Conservation (phyloP, 148 eudicot species). For the Tetragonia tetragonoides region DNA sequence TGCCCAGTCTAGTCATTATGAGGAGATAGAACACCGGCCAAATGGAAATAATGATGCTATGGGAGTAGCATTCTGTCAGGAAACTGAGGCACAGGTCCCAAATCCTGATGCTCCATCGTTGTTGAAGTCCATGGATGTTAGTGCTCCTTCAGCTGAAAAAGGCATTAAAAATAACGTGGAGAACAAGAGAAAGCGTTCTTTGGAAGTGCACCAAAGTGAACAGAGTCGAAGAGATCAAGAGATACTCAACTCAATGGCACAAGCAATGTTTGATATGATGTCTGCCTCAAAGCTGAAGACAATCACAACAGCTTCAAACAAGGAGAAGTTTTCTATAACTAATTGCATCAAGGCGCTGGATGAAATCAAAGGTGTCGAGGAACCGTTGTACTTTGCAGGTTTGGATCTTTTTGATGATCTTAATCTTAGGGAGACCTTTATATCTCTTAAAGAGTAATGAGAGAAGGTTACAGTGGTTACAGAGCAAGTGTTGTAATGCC, state of each 20-base stretch:
- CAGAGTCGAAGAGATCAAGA: slow-evolving; percentile 37
- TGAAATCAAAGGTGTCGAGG: slow-evolving; percentile 46
- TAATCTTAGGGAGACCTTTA: slow-evolving; percentile 47
- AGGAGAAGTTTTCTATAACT: slow-evolving; percentile 43
- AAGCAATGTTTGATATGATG: slow-evolving; percentile 61
- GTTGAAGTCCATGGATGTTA: slow-evolving; percentile 28
- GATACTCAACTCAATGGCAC: slow-evolving; percentile 46
- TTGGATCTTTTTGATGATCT: slow-evolving; percentile 70
- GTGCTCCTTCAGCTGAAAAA: slow-evolving; percentile 32
- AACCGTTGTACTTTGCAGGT: slow-evolving; percentile 47
- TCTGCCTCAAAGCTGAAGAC: slow-evolving; percentile 40
- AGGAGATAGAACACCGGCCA: slow-evolving; percentile 43
- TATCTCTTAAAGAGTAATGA: slow-evolving; percentile 48
- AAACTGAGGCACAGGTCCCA: slow-evolving; percentile 32
- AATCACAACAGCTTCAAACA: slow-evolving; percentile 18
- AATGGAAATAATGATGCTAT: slow-evolving; percentile 9
- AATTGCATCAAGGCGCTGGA: slow-evolving; percentile 64
- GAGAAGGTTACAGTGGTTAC: slow-evolving; percentile 53
- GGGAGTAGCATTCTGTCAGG: slow-evolving; percentile 17
- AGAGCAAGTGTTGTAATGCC: slow-evolving; percentile 42
- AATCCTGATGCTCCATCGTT: slow-evolving; percentile 35
- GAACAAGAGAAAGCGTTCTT: slow-evolving; percentile 57
- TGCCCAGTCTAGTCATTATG: slow-evolving; percentile 88
- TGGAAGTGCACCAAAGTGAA: slow-evolving; percentile 30
- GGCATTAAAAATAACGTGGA: slow-evolving; percentile 29